Conservation (phyloP, 495 filamentous ascomycete genomes). For the Penicillium ucsense region DNA sequence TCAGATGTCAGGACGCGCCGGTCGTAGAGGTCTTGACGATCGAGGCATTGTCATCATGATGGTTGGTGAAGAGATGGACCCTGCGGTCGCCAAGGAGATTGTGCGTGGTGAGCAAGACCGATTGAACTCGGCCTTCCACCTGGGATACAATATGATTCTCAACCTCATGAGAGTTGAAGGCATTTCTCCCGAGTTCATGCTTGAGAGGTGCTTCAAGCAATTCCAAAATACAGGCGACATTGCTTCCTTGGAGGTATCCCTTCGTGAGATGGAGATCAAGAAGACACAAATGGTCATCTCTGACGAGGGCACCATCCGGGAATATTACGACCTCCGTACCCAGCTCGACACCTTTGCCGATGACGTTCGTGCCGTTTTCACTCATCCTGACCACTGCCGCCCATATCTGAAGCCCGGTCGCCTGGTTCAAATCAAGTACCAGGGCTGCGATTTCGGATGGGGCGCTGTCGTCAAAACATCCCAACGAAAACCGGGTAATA, state of each 20-base stretch:
- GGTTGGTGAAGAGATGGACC: slow-evolving; percentile 94
- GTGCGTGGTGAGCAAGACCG: slow-evolving; percentile 94
- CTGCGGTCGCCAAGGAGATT: slow-evolving; percentile 83
- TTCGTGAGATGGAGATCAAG: slow-evolving; percentile 63
- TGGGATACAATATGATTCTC: slow-evolving; percentile 99
- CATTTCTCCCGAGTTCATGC: slow-evolving; percentile 93
- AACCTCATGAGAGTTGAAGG: slow-evolving; percentile 93
- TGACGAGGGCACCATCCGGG: slow-evolving; percentile 79
- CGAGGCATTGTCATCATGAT: slow-evolving; percentile 99
- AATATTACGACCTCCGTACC: slow-evolving; percentile 81
- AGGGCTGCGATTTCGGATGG: slow-evolving; percentile 83
- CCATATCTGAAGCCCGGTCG: slow-evolving; percentile 75
- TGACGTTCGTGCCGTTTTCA: slow-evolving; percentile 80
- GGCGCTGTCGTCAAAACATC: slow-evolving; percentile 69
- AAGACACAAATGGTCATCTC: slow-evolving; percentile 61
- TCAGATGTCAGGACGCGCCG: slow-evolving; percentile 96
- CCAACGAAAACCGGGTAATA: slow-evolving; percentile 48
- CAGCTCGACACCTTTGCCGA: slow-evolving; percentile 72
- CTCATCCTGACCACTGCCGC: slow-evolving; percentile 74
- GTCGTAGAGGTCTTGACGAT: slow-evolving; percentile 92
- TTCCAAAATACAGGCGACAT: slow-evolving; percentile 91
- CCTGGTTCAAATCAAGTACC: slow-evolving; percentile 70
- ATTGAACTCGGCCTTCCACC: slow-evolving; percentile 92
- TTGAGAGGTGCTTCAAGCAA: slow-evolving; percentile 93
- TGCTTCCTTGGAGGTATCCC: slow-evolving; percentile 68